phyloP scores from a whole-genome alignment of 2,329 filamentous ascomycete genomes.

The Colletotrichum tropicale region DNA sequence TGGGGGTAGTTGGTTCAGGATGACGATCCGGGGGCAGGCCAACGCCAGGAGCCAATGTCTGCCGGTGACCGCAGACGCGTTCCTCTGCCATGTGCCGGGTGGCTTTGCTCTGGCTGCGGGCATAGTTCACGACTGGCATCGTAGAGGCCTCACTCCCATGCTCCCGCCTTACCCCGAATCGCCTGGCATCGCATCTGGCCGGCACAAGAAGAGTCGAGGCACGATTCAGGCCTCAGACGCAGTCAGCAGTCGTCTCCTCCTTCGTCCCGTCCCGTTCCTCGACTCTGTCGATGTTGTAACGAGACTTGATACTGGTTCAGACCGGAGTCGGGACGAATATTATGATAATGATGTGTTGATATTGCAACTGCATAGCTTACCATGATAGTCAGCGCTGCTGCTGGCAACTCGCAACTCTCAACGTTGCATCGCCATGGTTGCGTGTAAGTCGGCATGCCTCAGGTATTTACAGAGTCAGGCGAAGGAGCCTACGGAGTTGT shows the following conservation, averaged over 20 bases:
- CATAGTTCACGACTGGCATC: neutral
- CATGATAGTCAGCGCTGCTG: neutral
- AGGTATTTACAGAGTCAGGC: neutral
- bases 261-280: neutral
- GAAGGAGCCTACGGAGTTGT: neutral
- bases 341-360: neutral
- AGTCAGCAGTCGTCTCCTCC: neutral
- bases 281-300: neutral
- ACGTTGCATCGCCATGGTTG: neutral
- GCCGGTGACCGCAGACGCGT: constrained; percentile 5
- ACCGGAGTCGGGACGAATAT: neutral
- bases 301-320: neutral
- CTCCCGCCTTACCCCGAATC: neutral
- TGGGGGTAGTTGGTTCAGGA: neutral
- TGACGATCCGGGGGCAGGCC: neutral
- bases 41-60: neutral
- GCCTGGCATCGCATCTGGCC: neutral
- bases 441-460: neutral
- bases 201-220: neutral
- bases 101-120: neutral
- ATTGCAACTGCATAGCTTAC: neutral
- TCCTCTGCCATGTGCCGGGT: neutral
- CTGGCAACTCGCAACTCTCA: constrained; percentile 6
- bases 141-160: neutral
- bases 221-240: neutral